Evolutionary conservation across 2,329 filamentous ascomycete genomes (phyloP).

Genomic region (Neoscytalidium dimidiatum): DNA sequence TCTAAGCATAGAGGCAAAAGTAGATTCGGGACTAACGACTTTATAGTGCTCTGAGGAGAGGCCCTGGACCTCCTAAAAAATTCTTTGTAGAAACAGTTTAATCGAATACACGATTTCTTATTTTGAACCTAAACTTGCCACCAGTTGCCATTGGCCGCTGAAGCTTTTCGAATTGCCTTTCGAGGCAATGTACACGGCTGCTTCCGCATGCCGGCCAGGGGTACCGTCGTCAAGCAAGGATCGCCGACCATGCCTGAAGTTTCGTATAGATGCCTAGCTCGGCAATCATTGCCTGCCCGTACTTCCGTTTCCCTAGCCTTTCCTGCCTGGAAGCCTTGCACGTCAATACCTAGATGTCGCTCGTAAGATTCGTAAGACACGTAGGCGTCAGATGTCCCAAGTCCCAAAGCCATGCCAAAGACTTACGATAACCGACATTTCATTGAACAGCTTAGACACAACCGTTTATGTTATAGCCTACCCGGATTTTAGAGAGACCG

Average conservation of each 20-base stretch:
- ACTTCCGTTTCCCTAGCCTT: background rate
- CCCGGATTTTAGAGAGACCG: no score
- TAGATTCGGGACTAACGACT: background rate
- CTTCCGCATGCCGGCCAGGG: background rate
- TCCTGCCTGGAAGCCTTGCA: background rate
- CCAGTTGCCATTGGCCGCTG: background rate
- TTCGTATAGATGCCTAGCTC: background rate
- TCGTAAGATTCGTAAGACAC: no score
- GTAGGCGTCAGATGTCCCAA: no score
- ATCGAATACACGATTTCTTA: constrained; percentile 12
- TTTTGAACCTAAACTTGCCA: background rate
- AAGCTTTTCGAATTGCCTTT: background rate
- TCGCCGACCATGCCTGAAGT: background rate
- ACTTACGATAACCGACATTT: no score
- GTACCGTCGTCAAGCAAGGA: background rate
- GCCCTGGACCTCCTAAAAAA: background rate
- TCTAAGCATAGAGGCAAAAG: background rate
- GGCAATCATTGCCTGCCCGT: background rate
- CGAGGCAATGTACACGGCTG: background rate
- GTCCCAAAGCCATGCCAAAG: no score
- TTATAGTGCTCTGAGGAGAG: background rate
- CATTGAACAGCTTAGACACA: no score
- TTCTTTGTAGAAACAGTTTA: constrained; percentile 4
- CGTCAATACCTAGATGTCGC: no score
- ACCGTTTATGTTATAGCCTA: no score